Evolutionary conservation across 345 rosid species (phyloP).

Genomic region (Camelina sativa): DNA sequence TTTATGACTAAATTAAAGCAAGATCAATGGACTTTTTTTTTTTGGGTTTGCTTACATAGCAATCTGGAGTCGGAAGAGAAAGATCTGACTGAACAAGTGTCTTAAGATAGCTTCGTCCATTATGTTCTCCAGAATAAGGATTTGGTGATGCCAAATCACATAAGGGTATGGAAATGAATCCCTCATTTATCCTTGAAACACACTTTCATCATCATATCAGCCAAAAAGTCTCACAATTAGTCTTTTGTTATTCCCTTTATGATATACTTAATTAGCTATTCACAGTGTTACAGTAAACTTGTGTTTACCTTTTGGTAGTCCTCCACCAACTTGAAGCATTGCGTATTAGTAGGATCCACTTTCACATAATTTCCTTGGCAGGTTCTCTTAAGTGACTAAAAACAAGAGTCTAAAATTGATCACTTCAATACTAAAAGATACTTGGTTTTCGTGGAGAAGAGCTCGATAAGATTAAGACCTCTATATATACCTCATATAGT

Average conservation of each 20-base stretch:
- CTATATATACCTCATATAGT: slow-evolving; percentile 55
- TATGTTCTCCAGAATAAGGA: slow-evolving; percentile 8
- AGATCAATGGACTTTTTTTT: neutral
- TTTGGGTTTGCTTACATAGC: slow-evolving; percentile 27
- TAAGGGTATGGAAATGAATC: neutral
- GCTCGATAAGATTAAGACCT: neutral
- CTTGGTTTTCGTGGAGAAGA: neutral
- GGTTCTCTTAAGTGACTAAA: slow-evolving; percentile 54
- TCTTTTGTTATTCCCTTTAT: neutral
- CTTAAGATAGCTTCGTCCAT: slow-evolving; percentile 6
- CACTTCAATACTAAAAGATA: neutral
- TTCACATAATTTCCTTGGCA: slow-evolving; percentile 49
- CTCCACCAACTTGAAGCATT: slow-evolving; percentile 46
- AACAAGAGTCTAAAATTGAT: neutral
- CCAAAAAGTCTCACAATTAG: neutral
- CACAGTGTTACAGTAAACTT: neutral
- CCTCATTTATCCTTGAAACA: slow-evolving; percentile 28
- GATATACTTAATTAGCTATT: neutral
- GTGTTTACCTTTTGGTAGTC: slow-evolving; percentile 31
- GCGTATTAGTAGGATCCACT: slow-evolving; percentile 45
- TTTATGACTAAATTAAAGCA: neutral
- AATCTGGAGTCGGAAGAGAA: slow-evolving; percentile 26
- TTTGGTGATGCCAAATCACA: slow-evolving; percentile 31
- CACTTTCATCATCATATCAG: slow-evolving; percentile 27
- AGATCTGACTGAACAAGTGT: slow-evolving; percentile 21